Evolutionary conservation across 345 rosid genomes (phyloP).

Genomic region (Conringia planisiliqua): DNA sequence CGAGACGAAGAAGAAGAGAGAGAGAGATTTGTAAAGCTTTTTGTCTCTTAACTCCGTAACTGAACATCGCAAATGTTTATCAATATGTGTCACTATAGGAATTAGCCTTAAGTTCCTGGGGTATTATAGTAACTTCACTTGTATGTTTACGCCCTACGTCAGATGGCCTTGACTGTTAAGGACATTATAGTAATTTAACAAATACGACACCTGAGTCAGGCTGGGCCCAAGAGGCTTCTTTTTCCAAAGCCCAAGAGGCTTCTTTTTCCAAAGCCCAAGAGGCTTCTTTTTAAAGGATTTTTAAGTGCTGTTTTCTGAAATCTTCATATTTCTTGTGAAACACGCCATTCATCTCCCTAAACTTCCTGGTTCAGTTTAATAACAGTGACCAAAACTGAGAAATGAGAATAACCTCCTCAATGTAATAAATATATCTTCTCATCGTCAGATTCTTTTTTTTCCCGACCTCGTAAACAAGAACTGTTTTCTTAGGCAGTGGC

Average conservation of each 20-base stretch:
- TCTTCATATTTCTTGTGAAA: not conserved
- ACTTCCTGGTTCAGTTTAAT: not conserved
- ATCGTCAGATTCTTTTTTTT: not conserved
- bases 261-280: too few species aligned
- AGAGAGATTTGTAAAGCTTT: slow-evolving; percentile 10
- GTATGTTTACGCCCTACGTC: not conserved
- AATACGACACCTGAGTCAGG: not conserved
- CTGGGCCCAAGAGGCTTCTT: not conserved
- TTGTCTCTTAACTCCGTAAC: slow-evolving; percentile 26
- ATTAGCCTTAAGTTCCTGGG: slow-evolving; percentile 11
- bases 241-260: too few species aligned
- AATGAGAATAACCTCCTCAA: not conserved
- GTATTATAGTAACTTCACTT: not conserved
- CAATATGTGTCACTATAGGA: not conserved
- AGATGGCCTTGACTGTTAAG: not conserved
- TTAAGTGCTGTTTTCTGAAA: not conserved
- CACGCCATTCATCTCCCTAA: not conserved
- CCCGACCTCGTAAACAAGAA: not conserved
- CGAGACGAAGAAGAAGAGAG: not conserved
- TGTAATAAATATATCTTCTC: not conserved
- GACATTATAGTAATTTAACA: not conserved
- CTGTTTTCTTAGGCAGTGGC: not conserved
- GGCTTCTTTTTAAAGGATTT: not conserved
- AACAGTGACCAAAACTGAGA: not conserved
- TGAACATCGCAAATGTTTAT: slow-evolving; percentile 20